These are phyloP conservation scores for Hypericum androsaemum DNA, from an alignment of 345 rosid species.

Conservation along the genomic window DNA sequence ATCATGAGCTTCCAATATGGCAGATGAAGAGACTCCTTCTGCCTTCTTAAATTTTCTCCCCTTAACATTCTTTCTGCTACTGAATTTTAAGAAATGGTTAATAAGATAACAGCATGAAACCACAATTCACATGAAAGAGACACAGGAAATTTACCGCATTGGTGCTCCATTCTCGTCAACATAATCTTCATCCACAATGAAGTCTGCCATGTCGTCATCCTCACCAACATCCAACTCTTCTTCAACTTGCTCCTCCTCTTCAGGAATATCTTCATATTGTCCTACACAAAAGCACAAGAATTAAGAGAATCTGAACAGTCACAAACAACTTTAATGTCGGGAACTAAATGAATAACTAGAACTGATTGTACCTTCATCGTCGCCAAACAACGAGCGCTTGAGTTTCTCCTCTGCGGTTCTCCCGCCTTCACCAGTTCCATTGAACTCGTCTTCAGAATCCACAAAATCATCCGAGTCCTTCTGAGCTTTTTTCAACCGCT, in stretches of 20 bases:
- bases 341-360: not conserved
- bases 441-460: conserved; percentile 30
- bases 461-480: not conserved
- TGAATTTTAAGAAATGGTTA: conserved; percentile 7
- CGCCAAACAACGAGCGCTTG: conserved; percentile 64
- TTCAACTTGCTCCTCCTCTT: conserved; percentile 34
- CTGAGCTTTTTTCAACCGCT: conserved; percentile 6
- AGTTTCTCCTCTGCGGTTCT: conserved; percentile 81
- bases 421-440: conserved; percentile 48
- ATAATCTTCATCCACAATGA: conserved; percentile 5
- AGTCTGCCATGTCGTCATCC: conserved; percentile 10
- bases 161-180: not conserved
- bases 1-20: not conserved
- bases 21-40: conserved; percentile 39
- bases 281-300: conserved; percentile 11
- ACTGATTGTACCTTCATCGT: conserved; percentile 56
- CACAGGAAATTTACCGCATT: not conserved
- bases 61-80: not conserved
- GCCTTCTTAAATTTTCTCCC: conserved; percentile 2
- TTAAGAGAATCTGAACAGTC: not conserved
- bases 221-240: not conserved
- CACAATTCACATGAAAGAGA: not conserved
- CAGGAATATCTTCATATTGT: not conserved
- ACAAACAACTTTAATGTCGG: not conserved
- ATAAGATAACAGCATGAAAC: not conserved